Evolutionary conservation across 169 alveolate species (phyloP), one percentile per base, ranked within the genome.

Genomic region (Plasmodium berghei): DNA sequence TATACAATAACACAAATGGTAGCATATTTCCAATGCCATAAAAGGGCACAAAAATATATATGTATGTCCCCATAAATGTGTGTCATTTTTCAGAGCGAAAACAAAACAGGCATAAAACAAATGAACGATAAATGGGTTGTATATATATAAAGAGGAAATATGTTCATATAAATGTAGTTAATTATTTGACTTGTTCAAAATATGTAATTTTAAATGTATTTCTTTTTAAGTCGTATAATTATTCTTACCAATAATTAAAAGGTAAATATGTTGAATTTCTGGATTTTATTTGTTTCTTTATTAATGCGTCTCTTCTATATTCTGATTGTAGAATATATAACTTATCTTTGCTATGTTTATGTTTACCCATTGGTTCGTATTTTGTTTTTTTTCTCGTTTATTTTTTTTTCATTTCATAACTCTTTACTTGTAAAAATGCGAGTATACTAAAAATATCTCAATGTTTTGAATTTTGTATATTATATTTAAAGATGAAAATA

Each of bases 271-370:
- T 63, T 2, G 71, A 45, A 26, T 54, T 66, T 59, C 46, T 64
- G 56, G 89, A 62, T 24, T 77, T 77, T n/a, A 48, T 55, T 58
- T 90, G 89, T 58, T 94, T 91, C 72, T 94, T 95, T 87, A 94
- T 92, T 5, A 95, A 64, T 55, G 89, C 89, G 42, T 97, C 97
- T 66, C 92, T 75, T 24, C 95, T 95, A 56, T 95, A 95, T 77
- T 97, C 99, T 55, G 97, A 80, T 54, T 94, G 96, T 48, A 97
- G 74, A 55, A 97, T 87, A 86, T 96, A 96, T 91, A 97, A 75
- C 91, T 96, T 96, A 92, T 97, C 99, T 89, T 96, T 95, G 66
- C 97, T 92, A 88, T 97, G 99, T 69, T 98, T 87, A 87, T 97
- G 98, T 71, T 97, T 97, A 40, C 98, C 97, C 98, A 95, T 96